Evolutionary conservation across 495 filamentous ascomycete genomes (phyloP).

Genomic region (Penicillium desertorum): DNA sequence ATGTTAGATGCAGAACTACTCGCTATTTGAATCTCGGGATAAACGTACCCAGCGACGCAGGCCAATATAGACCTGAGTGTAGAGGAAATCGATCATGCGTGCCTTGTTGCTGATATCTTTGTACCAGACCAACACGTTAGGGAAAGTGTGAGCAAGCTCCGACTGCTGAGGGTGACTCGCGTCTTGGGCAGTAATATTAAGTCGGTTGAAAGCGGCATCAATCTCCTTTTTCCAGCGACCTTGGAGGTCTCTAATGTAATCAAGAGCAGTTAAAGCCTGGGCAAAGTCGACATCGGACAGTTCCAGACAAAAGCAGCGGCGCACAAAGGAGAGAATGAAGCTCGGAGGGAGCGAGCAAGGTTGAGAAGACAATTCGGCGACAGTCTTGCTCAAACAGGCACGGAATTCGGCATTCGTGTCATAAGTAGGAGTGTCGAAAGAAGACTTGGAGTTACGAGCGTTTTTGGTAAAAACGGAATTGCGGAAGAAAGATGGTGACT

Average conservation of each 20-base stretch:
- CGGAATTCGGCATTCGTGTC: conserved; percentile 60
- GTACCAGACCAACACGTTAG: conserved; percentile 57
- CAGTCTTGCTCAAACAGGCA: conserved; percentile 60
- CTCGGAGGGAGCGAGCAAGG: conserved; percentile 64
- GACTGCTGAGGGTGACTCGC: conserved; percentile 32
- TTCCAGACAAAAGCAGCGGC: conserved; percentile 58
- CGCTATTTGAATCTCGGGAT: background rate
- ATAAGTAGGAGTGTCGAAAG: conserved; percentile 39
- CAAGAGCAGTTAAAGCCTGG: conserved; percentile 67
- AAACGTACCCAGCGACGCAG: conserved; percentile 66
- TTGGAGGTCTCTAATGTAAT: conserved; percentile 71
- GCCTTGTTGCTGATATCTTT: conserved; percentile 53
- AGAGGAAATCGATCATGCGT: conserved; percentile 58
- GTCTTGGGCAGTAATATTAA: conserved; percentile 45
- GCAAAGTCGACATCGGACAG: conserved; percentile 66
- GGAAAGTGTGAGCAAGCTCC: conserved; percentile 45
- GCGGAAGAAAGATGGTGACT: conserved; percentile 29
- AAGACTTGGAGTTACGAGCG: conserved; percentile 36
- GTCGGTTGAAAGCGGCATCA: conserved; percentile 41
- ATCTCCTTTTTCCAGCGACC: conserved; percentile 62
- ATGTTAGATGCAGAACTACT: conserved; percentile 17
- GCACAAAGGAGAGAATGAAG: conserved; percentile 66
- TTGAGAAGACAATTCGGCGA: conserved; percentile 61
- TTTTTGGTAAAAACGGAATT: conserved; percentile 9
- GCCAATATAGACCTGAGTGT: conserved; percentile 65